Evolutionary conservation across 441 rosid species (phyloP), one percentile per base, ranked within the genome.

Genomic region (Geranium incanum): DNA sequence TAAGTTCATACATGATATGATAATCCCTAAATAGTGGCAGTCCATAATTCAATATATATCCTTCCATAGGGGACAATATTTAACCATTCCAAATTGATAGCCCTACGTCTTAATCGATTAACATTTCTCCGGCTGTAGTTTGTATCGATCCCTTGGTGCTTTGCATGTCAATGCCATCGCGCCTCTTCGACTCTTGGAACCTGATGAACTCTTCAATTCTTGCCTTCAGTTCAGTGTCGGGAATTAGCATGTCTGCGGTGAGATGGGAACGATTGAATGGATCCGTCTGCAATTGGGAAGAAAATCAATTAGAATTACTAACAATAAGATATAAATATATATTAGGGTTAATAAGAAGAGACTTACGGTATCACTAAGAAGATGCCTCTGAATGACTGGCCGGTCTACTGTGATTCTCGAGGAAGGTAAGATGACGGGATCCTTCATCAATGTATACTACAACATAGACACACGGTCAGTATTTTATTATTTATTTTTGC

Each of bases 341-440:
- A 59, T 6, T 59, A 15, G 3, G 52, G 11, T 45, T 43, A 43
- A 13, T 13, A 45, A 66, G 18, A 36, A 11, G 5, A 59, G 39
- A 79, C 57, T 16, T 86, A 91, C 99, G 19, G 74, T 77, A 78
- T 95, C 97, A 28, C 99, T 95, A n/a, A 95, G 92, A 80, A 95
- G 99, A 89, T 95, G 99, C 77, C 99, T 91, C 70, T 91, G 97
- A 74, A 95, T 95, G 69, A 89, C 93, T 23, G 96, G 90, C 68
- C 95, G 79, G 81, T 95, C 98, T 45, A 93, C 84, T 36, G 88
- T 95, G 78, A 84, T 93, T 77, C 84, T 91, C 16, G 99, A 93
- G 66, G 95, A 89, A 62, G 99, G 99, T 79, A 95, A 87, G 72
- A 91, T 86, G 76, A 95, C 99, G 11, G 99, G 99, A 84, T 95